Evolutionary conservation across 73 alveolate genomes (phyloP).

Genomic region (Symbiodinium pilosum): DNA sequence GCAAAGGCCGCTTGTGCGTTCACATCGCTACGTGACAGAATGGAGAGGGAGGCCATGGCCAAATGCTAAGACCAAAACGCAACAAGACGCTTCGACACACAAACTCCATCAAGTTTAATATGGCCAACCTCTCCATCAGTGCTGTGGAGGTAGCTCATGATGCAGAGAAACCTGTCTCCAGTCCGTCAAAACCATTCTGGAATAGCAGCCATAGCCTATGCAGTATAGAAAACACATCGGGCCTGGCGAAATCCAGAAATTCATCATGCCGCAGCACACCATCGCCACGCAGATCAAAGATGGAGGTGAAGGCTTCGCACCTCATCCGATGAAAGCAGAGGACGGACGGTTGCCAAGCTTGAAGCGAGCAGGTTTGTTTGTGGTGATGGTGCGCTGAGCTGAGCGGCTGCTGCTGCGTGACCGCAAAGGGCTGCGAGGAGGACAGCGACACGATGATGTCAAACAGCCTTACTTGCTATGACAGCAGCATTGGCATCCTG

Average conservation of each 20-base stretch:
- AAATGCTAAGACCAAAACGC: neutral
- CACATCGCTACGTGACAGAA: neutral
- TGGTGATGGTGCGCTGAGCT: too few relatives aligned
- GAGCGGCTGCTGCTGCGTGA: conserved; percentile 38
- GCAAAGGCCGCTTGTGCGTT: neutral
- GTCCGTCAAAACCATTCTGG: too few relatives aligned
- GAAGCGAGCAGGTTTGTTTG: neutral
- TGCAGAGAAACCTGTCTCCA: conserved; percentile 64
- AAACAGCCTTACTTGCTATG: too few relatives aligned
- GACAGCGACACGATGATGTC: conserved; percentile 56
- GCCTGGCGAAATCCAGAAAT: conserved; percentile 75
- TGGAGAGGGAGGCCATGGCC: neutral
- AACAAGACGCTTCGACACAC: too few relatives aligned
- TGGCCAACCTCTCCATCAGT: conserved; percentile 35
- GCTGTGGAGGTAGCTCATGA: conserved; percentile 70
- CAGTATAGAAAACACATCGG: neutral
- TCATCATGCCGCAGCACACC: conserved; percentile 67
- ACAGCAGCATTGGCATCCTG: too few relatives aligned
- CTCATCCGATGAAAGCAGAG: neutral
- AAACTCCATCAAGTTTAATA: too few relatives aligned
- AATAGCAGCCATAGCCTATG: neutral
- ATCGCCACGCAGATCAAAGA: conserved; percentile 59
- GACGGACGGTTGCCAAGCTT: neutral
- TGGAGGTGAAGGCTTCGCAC: conserved; percentile 48
- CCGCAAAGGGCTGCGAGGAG: conserved; percentile 51